Percentiles rank a stretch among this genome's conserved stretches.
phyloP scores from a whole-genome alignment of 2,329 filamentous ascomycete genomes.

The Taxawa tesnikishii region DNA sequence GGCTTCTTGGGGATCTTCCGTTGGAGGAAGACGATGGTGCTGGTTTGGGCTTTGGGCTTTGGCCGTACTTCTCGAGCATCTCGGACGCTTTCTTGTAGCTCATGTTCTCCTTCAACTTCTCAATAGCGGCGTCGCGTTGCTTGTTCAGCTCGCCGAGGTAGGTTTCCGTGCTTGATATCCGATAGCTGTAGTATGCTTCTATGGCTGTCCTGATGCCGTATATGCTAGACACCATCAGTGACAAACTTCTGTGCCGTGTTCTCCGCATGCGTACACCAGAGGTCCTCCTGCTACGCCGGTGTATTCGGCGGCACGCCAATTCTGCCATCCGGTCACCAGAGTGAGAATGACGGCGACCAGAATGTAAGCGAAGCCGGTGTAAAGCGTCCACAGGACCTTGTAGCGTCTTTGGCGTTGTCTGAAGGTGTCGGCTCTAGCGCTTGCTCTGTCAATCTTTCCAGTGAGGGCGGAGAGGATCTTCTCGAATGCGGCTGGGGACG shows the following conservation, averaged over 20 bases:
- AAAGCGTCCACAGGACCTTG: slow-evolving; percentile 80
- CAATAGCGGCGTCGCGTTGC: slow-evolving; percentile 76
- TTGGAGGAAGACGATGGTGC: not conserved
- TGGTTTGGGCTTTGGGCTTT: slow-evolving; percentile 35
- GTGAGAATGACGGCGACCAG: slow-evolving; percentile 71
- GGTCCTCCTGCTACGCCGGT: slow-evolving; percentile 67
- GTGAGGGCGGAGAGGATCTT: slow-evolving; percentile 76
- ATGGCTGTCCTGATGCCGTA: slow-evolving; percentile 58
- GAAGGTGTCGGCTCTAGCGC: slow-evolving; percentile 59
- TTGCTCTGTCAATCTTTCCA: slow-evolving; percentile 65
- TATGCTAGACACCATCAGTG: too few relatives aligned
- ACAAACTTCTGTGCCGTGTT: too few relatives aligned
- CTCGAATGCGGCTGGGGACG: slow-evolving; percentile 84
- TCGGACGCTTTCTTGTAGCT: slow-evolving; percentile 93
- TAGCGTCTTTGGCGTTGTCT: slow-evolving; percentile 63
- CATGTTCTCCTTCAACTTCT: slow-evolving; percentile 87
- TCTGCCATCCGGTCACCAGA: slow-evolving; percentile 72
- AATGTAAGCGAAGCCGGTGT: slow-evolving; percentile 81
- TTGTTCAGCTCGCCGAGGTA: slow-evolving; percentile 63
- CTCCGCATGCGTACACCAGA: slow-evolving; percentile 9
- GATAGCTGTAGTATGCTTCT: slow-evolving; percentile 66
- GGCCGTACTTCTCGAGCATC: slow-evolving; percentile 87
- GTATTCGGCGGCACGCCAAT: slow-evolving; percentile 68
- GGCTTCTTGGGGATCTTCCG: slow-evolving; percentile 16
- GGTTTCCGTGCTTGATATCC: slow-evolving; percentile 55